phyloP scores from a whole-genome alignment of 108 stramenopile species.

The Nitzschia putrida region DNA sequence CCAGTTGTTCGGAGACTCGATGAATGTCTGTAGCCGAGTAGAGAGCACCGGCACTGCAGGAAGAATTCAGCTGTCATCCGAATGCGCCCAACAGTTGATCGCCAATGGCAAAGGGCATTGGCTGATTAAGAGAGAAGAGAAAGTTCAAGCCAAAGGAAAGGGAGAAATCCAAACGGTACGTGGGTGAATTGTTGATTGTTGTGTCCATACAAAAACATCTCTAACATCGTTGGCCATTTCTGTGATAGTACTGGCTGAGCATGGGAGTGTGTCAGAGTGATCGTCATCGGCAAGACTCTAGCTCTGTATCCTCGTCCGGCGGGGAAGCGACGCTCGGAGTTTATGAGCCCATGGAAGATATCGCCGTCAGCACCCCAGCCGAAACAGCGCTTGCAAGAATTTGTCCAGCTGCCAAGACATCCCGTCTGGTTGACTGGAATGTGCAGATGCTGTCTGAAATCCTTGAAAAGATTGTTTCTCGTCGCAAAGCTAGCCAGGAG shows the following conservation, averaged over 20 bases:
- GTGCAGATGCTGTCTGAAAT: slow-evolving; percentile 2
- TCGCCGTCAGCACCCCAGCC: not conserved
- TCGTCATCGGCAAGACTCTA: too few species aligned
- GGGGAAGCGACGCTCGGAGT: not conserved
- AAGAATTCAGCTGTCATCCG: not conserved
- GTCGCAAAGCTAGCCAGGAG: too few species aligned
- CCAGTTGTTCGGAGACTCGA: slow-evolving; percentile 27
- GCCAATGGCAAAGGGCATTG: not conserved
- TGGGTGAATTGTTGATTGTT: too few species aligned
- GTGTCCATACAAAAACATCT: too few species aligned
- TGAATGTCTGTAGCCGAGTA: slow-evolving; percentile 3
- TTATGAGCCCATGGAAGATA: not conserved
- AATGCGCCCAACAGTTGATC: not conserved
- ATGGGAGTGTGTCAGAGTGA: too few species aligned
- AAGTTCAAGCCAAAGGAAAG: not conserved
- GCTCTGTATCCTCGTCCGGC: not conserved
- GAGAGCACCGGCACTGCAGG: slow-evolving; percentile 4
- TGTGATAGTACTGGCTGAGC: too few species aligned
- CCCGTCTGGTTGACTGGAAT: slow-evolving; percentile 17
- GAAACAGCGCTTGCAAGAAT: not conserved
- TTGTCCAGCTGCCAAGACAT: not conserved
- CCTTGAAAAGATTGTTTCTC: slow-evolving; percentile 1
- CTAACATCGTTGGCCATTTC: too few species aligned
- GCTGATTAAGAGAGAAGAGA: not conserved
- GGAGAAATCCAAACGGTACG: slow-evolving; percentile 2